Conservation (phyloP, 2,329 filamentous ascomycete species). For the Diaporthe sp. region DNA sequence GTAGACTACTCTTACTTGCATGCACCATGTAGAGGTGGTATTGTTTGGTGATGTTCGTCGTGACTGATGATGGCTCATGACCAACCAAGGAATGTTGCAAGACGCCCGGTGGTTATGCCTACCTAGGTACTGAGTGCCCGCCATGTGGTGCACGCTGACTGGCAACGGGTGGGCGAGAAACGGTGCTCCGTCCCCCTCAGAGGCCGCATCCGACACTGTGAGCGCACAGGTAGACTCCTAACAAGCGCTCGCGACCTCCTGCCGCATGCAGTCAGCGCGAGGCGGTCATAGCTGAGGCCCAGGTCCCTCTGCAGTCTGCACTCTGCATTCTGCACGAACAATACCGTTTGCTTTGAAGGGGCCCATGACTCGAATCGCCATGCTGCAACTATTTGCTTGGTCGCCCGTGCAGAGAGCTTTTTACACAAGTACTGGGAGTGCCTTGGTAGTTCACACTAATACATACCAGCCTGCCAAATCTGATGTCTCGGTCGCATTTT, state of each 20-base stretch:
- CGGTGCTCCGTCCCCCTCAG: neutral
- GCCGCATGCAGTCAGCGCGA: constrained; percentile 22
- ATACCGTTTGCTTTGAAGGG: constrained; percentile 9
- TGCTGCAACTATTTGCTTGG: neutral
- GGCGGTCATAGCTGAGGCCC: constrained; percentile 27
- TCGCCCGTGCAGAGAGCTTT: constrained; percentile 5
- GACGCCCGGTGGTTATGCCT: no score
- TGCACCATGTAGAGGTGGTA: constrained; percentile 7
- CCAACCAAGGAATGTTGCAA: no score
- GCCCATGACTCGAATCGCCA: constrained; percentile 18
- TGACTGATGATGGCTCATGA: no score
- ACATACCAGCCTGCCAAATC: neutral
- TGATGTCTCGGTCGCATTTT: constrained; percentile 1
- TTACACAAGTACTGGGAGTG: neutral
- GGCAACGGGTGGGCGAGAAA: neutral
- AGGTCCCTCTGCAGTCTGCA: neutral
- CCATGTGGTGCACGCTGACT: constrained; percentile 15
- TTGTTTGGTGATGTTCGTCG: neutral
- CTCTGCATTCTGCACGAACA: neutral
- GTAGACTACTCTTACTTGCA: neutral
- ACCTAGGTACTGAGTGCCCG: neutral
- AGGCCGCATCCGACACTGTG: neutral
- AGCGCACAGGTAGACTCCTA: neutral
- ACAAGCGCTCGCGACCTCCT: constrained; percentile 11
- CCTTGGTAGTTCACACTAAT: neutral